Evolutionary conservation across 75 land plant genomes (phyloP).

Genomic region (Isoetes taiwanensis): DNA sequence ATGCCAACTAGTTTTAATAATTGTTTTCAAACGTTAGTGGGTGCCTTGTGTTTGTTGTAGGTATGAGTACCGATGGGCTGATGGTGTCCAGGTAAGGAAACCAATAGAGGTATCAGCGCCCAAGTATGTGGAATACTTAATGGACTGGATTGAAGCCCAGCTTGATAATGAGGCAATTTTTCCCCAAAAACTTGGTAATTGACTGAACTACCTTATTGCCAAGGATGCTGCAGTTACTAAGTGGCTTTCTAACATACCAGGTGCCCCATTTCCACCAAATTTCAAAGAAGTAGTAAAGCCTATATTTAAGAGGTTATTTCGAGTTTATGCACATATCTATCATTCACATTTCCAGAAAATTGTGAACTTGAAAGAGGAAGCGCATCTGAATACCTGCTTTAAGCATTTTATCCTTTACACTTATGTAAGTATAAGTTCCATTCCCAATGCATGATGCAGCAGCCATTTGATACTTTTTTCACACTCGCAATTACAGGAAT

Average conservation of each 20-base stretch:
- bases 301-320: constrained; percentile 70
- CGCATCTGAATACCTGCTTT: constrained; percentile 89
- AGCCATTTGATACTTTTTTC: too few relatives aligned
- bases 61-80: constrained; percentile 92
- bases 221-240: too few relatives aligned
- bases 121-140: constrained; percentile 76
- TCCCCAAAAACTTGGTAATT: constrained; percentile 75
- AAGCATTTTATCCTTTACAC: constrained; percentile 77
- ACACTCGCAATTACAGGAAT: constrained; percentile 83
- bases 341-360: constrained; percentile 89
- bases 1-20: neutral
- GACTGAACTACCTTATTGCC: too few relatives aligned
- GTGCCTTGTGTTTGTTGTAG: constrained; percentile 15
- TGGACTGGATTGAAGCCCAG: constrained; percentile 86
- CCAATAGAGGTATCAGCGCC: constrained; percentile 91
- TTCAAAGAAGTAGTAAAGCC: constrained; percentile 68
- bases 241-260: constrained; percentile 17
- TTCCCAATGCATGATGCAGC: too few relatives aligned
- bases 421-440: constrained; percentile 61
- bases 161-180: constrained; percentile 75
- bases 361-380: constrained; percentile 71
- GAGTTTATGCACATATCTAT: constrained; percentile 84
- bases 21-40: neutral
- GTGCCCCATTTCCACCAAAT: constrained; percentile 70
- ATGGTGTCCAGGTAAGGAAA: constrained; percentile 70